phyloP scores from a whole-genome alignment of 805 yeast genomes.

The Candida palmyrensis region DNA sequence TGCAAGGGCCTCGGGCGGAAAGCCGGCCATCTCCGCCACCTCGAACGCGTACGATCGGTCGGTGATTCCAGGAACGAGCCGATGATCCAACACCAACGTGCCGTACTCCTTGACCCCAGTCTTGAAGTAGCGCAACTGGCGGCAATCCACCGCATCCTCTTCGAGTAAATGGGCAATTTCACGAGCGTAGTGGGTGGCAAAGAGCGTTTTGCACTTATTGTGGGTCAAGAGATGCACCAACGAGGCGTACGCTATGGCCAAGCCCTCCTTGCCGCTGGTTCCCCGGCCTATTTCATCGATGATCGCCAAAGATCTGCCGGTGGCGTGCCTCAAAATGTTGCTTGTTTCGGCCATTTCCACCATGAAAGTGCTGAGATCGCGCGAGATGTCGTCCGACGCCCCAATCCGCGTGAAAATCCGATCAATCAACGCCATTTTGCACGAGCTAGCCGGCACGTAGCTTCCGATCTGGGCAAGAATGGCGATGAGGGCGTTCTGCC shows the following conservation, averaged over 20 bases:
- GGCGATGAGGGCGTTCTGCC: slow-evolving; percentile 67
- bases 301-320: slow-evolving; percentile 56
- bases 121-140: slow-evolving; percentile 21
- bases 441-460: slow-evolving; percentile 61
- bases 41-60: slow-evolving; percentile 69
- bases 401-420: slow-evolving; percentile 81
- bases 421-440: slow-evolving; percentile 65
- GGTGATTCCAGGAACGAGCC: slow-evolving; percentile 62
- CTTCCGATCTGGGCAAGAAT: slow-evolving; percentile 75
- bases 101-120: slow-evolving; percentile 23
- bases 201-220: slow-evolving; percentile 68
- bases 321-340: slow-evolving; percentile 50
- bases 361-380: slow-evolving; percentile 81
- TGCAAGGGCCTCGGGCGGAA: slow-evolving; percentile 67
- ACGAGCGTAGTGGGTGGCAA: slow-evolving; percentile 77
- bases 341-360: slow-evolving; percentile 73
- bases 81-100: slow-evolving; percentile 46
- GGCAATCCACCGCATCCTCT: slow-evolving; percentile 21
- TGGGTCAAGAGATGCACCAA: slow-evolving; percentile 47
- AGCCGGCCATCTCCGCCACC: slow-evolving; percentile 76
- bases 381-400: slow-evolving; percentile 71
- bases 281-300: slow-evolving; percentile 84
- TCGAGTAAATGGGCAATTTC: slow-evolving; percentile 34
- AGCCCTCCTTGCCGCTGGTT: slow-evolving; percentile 79
- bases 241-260: slow-evolving; percentile 79